Base-by-base conservation (phyloP, 2,329 filamentous ascomycete genomes). In the Sarocladium strictum region DNA sequence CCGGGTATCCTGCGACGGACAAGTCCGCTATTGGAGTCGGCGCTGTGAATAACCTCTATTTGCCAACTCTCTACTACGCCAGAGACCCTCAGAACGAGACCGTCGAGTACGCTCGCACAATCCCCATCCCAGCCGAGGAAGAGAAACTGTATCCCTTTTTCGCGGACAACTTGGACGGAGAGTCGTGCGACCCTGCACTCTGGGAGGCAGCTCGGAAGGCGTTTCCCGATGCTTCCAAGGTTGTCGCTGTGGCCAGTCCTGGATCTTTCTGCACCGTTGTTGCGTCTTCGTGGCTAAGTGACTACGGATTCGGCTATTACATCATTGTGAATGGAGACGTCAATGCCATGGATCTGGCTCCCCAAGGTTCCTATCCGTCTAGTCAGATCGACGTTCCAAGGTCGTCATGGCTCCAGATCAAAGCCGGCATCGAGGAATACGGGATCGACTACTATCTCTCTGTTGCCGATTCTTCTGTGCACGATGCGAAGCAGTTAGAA, bases 1-100 rank as follows among this genome's bases (percentile, higher is more conserved):
- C 77, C 32, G 72, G 71, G 54, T 73, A 73, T n/a, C 76, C 77
- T 1, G 72, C 76, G 19, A 71, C 74, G 54, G 78, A 76, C 55
- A 72, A 72, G 55, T 67, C 64, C 26, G 76, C 78, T 3, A 72
- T 73, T 1, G 69, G 76, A 29, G 69, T 83, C 17, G 77, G 73
- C 7, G 79, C 78, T 0, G 69, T 77, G 54, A 75, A 81, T 60
- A 81, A 77, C 58, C 62, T 61, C 14, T 58, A 72, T 29, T 71
- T 70, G 1, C 73, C 77, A 0, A 60, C 68, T 1, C 62, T 81
- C 2, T 63, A 75, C 17, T 70, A 65, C 54, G 62, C 70, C 21
- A 12, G 19, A 29, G 43, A 47, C 15, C 17, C 35, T 19, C 35
- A 19, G 35, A 38, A 38, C 15, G 35, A 38, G 17, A n/a, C 35